Evolutionary conservation across 2,329 filamentous ascomycete species (phyloP).

Genomic region (Calonectria pteridis): DNA sequence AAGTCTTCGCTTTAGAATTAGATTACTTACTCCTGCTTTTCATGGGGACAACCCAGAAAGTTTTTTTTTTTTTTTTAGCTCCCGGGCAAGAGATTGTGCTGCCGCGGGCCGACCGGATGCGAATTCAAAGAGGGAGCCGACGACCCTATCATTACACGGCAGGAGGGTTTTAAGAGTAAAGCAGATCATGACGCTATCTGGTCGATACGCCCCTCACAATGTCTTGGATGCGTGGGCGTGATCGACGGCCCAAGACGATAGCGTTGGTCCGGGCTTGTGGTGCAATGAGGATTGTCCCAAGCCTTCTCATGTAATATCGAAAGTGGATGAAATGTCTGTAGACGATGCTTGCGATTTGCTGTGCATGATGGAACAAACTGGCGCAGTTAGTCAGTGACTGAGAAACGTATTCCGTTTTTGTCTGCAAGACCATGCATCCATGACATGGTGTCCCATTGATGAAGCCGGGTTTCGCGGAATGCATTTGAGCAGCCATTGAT

Average conservation of each 20-base stretch:
- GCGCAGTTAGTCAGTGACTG: not conserved
- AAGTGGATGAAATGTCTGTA: not conserved
- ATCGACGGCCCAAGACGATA: conserved; percentile 11
- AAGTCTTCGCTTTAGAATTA: not conserved
- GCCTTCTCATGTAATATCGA: not conserved
- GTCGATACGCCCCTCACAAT: conserved; percentile 32
- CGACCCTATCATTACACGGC: conserved; percentile 20
- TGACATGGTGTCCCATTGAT: not conserved
- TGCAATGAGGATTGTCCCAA: conserved; percentile 9
- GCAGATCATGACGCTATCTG: conserved; percentile 20
- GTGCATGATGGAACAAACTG: not conserved
- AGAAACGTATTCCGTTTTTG: not conserved
- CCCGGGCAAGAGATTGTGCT: not conserved
- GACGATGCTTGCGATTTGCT: not conserved
- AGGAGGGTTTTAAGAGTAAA: conserved; percentile 18
- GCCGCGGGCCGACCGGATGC: not conserved
- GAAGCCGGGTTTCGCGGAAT: not conserved
- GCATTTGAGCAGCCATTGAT: not conserved
- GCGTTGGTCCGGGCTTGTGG: not conserved
- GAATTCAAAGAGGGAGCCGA: conserved; percentile 5
- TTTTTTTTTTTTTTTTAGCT: not conserved
- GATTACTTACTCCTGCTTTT: not conserved
- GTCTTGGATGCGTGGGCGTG: conserved; percentile 14
- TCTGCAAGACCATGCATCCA: not conserved
- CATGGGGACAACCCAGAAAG: not conserved